Base-by-base conservation (phyloP, 768 basidiomycete genomes). In the Boletus sensibilis region DNA sequence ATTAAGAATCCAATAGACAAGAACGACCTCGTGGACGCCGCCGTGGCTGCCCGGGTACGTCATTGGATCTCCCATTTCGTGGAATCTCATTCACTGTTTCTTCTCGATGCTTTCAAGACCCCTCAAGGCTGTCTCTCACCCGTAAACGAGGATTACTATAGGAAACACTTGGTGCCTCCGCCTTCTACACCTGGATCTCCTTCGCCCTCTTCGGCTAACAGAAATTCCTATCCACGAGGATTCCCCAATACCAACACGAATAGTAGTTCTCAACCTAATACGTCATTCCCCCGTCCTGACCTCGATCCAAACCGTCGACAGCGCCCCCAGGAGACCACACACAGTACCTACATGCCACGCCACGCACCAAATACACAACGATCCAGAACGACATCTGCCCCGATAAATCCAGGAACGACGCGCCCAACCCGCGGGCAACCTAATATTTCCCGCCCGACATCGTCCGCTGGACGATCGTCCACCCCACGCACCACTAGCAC, bases 1-100 rank as follows among this genome's bases (percentile, higher is more conserved):
- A 77, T 81, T 18, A 80, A 78, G 53, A 79, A 81, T 46, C 82
- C 84, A 2, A 76, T 90, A 16, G 90, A 92, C 69, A 92, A 92
- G 71, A 85, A 88, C 50, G 90, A 92, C 66, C 73, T 92, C 43
- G 82, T 92, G 38, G 86, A 90, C 49, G 81, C 76, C 39, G 80
- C 88, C 44, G 43, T 90, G 1, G 68, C 68, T 25, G 72, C 71
- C 40, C 70, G 66, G 65, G 90, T 89, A 65, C 52, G 82, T 72
- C 33, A n/a, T 18, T 39, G 41, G 14, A n/a, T 43, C 20, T 8
- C n/a, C 27, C 41, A 12, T 37, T 33, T 23, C 46, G 21, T 37
- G 3, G n/a, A 37, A 11, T 34, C 37, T 20, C 25, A 18, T 53
- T 47, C 27, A 50, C 29, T 8, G 31, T 25, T 29, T 25, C 39